These are phyloP conservation scores for Theobroma grandiflorum DNA, from an alignment of 441 rosid genomes.

Conservation along the genomic window DNA sequence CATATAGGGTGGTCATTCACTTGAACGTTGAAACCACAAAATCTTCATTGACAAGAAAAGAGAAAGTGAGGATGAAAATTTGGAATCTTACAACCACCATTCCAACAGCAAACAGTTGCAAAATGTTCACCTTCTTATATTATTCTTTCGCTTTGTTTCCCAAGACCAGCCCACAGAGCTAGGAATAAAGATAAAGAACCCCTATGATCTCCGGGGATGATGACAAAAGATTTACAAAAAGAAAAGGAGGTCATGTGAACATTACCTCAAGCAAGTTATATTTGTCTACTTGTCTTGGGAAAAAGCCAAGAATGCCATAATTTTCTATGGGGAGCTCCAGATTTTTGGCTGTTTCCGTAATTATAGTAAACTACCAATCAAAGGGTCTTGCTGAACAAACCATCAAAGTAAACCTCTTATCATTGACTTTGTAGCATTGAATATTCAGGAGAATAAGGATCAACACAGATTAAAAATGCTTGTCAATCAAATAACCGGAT, in stretches of 20 bases:
- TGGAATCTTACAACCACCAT: no score
- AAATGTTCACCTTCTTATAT: background rate
- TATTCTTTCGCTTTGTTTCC: background rate
- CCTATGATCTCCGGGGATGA: constrained; percentile 23
- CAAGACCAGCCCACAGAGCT: background rate
- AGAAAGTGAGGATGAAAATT: background rate
- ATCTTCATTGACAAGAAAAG: background rate
- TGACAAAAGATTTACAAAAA: background rate
- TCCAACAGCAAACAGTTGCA: no score
- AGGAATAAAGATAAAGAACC: background rate
- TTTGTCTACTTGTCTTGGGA: background rate
- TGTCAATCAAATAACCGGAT: background rate
- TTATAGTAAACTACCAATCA: background rate
- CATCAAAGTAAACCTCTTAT: background rate
- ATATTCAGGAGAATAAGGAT: background rate
- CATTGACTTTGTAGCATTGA: background rate
- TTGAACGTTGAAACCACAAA: no score
- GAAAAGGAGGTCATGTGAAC: constrained; percentile 19
- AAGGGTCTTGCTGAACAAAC: constrained; percentile 9
- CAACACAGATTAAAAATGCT: background rate
- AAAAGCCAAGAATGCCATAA: constrained; percentile 22
- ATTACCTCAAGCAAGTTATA: background rate
- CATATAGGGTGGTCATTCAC: background rate
- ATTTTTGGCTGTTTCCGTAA: constrained; percentile 13
- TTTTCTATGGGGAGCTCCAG: constrained; percentile 21